Conservation (phyloP, 2,329 filamentous ascomycete genomes). For the Sordariomycetes sp. region DNA sequence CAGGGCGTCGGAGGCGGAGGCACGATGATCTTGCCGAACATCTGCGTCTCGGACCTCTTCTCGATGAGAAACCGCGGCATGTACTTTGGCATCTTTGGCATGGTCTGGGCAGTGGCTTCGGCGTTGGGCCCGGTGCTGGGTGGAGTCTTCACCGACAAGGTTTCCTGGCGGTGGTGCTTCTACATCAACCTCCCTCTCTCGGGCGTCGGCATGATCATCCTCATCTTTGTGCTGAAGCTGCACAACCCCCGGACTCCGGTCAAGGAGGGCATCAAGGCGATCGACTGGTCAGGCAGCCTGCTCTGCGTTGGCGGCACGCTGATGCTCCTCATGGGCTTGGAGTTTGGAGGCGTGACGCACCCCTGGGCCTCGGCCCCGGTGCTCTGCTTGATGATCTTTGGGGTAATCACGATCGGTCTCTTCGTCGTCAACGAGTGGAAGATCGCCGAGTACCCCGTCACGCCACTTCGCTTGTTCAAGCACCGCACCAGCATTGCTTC, state of each 20-base stretch:
- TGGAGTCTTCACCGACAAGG: slow-evolving; percentile 55
- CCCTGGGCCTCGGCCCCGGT: slow-evolving; percentile 71
- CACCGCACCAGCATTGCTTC: slow-evolving; percentile 56
- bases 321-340: slow-evolving; percentile 79
- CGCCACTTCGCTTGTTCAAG: slow-evolving; percentile 64
- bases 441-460: slow-evolving; percentile 67
- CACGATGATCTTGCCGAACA: slow-evolving; percentile 50
- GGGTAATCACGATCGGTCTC: slow-evolving; percentile 48
- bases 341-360: slow-evolving; percentile 68
- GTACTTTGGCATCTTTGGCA: slow-evolving; percentile 43
- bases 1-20: slow-evolving; percentile 50
- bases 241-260: slow-evolving; percentile 59
- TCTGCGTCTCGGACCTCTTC: slow-evolving; percentile 47
- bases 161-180: slow-evolving; percentile 63
- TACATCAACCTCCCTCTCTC: slow-evolving; percentile 52
- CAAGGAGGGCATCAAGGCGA: slow-evolving; percentile 50
- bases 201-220: slow-evolving; percentile 34
- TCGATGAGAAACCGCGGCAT: slow-evolving; percentile 39
- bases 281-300: slow-evolving; percentile 47
- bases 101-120: slow-evolving; percentile 55
- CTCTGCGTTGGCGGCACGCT: slow-evolving; percentile 67
- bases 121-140: slow-evolving; percentile 59
- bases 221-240: slow-evolving; percentile 56
- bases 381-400: slow-evolving; percentile 71
- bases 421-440: slow-evolving; percentile 69